Percentiles rank a stretch among this genome's conserved stretches.
Evolutionary conservation across 2,329 filamentous ascomycete species (phyloP).

Genomic region (Diaporthe batatas): DNA sequence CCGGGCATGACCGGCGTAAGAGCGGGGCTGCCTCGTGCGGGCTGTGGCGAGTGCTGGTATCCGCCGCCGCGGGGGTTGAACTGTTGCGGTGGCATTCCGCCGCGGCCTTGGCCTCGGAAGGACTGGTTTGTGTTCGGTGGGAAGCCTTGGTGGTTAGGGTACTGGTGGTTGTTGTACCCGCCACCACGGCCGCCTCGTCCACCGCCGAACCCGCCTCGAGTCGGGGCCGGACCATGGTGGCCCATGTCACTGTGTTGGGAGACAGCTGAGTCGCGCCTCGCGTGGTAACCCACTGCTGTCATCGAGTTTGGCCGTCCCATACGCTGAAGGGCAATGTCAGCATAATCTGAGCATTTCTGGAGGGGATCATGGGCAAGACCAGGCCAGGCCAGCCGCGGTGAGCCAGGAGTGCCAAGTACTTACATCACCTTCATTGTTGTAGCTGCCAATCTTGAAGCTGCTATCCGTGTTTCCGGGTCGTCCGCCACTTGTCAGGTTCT

Average conservation of each 20-base stretch:
- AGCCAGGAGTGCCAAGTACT: conserved; percentile 54
- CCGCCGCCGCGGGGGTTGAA: conserved; percentile 60
- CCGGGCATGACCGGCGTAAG: conserved; percentile 71
- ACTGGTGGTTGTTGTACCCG: conserved; percentile 61
- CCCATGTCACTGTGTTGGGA: conserved; percentile 82
- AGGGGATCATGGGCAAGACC: conserved; percentile 43
- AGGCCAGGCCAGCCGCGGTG: neutral
- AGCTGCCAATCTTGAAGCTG: conserved; percentile 79
- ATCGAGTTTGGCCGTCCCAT: conserved; percentile 74
- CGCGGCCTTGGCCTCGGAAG: conserved; percentile 58
- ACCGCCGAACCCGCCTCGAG: conserved; percentile 67
- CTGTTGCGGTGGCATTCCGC: conserved; percentile 61
- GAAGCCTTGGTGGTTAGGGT: conserved; percentile 62
- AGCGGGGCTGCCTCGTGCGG: conserved; percentile 74
- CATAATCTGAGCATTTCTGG: neutral
- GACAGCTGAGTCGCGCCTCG: conserved; percentile 88
- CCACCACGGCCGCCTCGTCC: conserved; percentile 61
- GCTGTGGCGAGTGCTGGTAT: conserved; percentile 76
- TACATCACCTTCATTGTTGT: conserved; percentile 85
- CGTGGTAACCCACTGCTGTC: conserved; percentile 65
- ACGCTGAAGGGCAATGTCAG: conserved; percentile 59
- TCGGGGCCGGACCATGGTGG: conserved; percentile 71
- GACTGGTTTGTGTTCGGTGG: conserved; percentile 55
- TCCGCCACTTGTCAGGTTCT: conserved; percentile 85
- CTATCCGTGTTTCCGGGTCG: conserved; percentile 75